Conservation (phyloP, 768 basidiomycete genomes). For the Russula sp. region DNA sequence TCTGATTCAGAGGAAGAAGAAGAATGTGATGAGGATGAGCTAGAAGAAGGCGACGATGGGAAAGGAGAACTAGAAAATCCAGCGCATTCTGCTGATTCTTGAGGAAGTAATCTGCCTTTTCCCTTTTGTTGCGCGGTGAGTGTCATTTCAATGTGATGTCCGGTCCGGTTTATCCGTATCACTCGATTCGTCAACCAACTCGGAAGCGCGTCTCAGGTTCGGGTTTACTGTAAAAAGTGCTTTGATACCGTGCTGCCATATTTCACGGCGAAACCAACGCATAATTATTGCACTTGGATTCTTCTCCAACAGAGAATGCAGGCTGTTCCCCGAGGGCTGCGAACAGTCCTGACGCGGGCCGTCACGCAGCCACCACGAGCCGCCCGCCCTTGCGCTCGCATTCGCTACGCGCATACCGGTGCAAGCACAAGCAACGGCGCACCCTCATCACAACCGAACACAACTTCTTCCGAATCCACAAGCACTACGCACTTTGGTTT, state of each 20-base stretch:
- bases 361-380: slow-evolving; percentile 1
- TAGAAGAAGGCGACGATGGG: slow-evolving; percentile 21
- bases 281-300: neutral
- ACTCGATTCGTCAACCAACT: no score
- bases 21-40: slow-evolving; percentile 2
- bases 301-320: slow-evolving; percentile 20
- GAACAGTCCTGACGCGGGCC: slow-evolving; percentile 8
- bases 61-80: slow-evolving; percentile 25
- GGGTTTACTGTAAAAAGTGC: no score
- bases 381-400: slow-evolving; percentile 14
- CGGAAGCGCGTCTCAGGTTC: neutral
- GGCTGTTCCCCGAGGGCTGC: slow-evolving; percentile 15
- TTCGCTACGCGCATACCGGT: slow-evolving; percentile 21
- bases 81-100: neutral
- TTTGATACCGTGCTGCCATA: neutral
- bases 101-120: slow-evolving; percentile 41
- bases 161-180: neutral
- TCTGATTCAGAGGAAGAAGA: slow-evolving; percentile 36
- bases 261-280: neutral
- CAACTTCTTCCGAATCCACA: slow-evolving; percentile 14
- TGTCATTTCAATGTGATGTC: slow-evolving; percentile 13
- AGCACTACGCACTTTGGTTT: slow-evolving; percentile 90
- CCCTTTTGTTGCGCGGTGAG: slow-evolving; percentile 39
- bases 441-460: slow-evolving; percentile 5
- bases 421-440: neutral